Evolutionary conservation across 441 rosid genomes (phyloP).

Genomic region (Adansonia madagascariensis): DNA sequence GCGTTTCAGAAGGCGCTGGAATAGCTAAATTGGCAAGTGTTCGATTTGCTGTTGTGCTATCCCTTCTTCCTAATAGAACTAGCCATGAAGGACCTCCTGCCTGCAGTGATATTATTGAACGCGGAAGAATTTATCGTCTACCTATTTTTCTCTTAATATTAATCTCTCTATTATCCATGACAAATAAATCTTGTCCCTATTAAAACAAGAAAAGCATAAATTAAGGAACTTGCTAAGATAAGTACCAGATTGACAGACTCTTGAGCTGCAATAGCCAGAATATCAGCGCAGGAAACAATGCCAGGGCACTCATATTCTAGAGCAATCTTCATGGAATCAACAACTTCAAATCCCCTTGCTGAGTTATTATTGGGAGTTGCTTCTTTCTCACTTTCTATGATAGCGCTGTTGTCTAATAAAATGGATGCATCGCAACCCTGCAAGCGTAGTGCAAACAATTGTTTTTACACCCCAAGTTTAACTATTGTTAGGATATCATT

Average conservation of each 20-base stretch:
- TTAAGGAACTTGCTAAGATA: not conserved
- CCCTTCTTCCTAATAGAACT: slow-evolving; percentile 61
- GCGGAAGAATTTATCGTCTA: not conserved
- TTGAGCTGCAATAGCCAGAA: slow-evolving; percentile 51
- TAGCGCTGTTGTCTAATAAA: slow-evolving; percentile 51
- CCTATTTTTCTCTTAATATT: not conserved
- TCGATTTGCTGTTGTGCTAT: slow-evolving; percentile 44
- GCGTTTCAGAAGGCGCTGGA: slow-evolving; percentile 41
- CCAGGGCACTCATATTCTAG: slow-evolving; percentile 48
- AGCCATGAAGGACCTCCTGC: slow-evolving; percentile 59
- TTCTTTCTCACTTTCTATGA: slow-evolving; percentile 55
- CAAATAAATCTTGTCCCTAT: no score
- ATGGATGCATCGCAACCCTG: slow-evolving; percentile 54
- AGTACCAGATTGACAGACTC: slow-evolving; percentile 48
- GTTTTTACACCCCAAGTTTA: not conserved
- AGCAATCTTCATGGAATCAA: slow-evolving; percentile 48
- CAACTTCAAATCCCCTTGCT: slow-evolving; percentile 41
- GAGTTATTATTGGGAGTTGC: slow-evolving; percentile 47
- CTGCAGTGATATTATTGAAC: not conserved
- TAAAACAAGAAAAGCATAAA: no score
- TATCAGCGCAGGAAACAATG: slow-evolving; percentile 55
- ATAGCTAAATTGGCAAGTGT: slow-evolving; percentile 37
- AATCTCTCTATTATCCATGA: no score
- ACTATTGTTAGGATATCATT: not conserved
- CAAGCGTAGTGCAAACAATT: not conserved